Base-by-base conservation (phyloP, 495 filamentous ascomycete genomes). In the Neurospora sp. region DNA sequence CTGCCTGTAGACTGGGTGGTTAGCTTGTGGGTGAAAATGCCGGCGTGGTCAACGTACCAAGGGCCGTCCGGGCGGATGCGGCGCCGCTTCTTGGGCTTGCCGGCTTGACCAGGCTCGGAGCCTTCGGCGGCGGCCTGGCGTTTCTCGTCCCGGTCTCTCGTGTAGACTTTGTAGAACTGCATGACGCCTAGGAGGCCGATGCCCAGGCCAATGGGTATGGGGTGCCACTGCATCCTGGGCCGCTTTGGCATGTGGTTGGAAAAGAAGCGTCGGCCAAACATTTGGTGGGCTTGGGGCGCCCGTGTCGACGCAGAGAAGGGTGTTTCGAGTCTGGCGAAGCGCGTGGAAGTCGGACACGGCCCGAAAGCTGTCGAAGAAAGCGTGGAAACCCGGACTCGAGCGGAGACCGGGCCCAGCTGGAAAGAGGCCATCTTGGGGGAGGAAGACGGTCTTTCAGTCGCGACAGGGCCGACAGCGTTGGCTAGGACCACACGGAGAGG, bases 201-300 rank as follows among this genome's bases (percentile, higher is more conserved):
- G 59, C 96, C 96, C 6, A 98, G 85, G 9, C 90, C 93, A 42
- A 97, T 88, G 27, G 96, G 96, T 78, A 99, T 98, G n/a, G 93
- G 93, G 82, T 94, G 91, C 96, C 96, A 99, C 86, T 92, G 88
- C 69, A 97, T 87, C 69, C 78, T 78, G 14, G 83, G 83, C 61
- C 80, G 77, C 69, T 83, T 80, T 39, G 80, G 82, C 69, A 75
- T 73, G 71, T 79, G 74, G 38, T 79, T 77, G 42, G 81, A 81
- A 59, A 77, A 83, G 27, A 69, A 70, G 12, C 77, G 77, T 6
- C 75, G 79, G 10, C 76, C 74, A 69, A 71, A 70, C 65, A 68
- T 12, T 10, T 37, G 73, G 22, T 68, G 77, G 41, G 47, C 35
- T 31, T 71, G 68, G 39, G 72, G 77, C 16, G 70, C 69, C 39